These are phyloP conservation scores for Pseudognaphalium luteoalbum DNA, from an alignment of 129 eudicot genomes.

Conservation along the genomic window DNA sequence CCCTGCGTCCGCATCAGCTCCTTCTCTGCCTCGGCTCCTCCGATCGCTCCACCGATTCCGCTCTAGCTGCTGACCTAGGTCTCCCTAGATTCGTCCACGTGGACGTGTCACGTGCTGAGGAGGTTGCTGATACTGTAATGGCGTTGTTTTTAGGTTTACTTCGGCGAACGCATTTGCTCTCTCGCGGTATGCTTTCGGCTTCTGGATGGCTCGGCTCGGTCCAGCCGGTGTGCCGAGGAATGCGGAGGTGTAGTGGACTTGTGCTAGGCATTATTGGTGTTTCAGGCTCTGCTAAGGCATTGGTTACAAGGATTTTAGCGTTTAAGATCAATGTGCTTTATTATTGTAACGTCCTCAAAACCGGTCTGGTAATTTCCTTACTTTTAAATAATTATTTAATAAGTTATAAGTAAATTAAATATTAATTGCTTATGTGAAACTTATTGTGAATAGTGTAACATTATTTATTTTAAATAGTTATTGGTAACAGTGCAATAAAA, in stretches of 20 bases:
- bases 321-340: slow-evolving; percentile 92
- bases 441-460: no score
- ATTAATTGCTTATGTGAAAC: no score
- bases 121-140: slow-evolving; percentile 94
- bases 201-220: slow-evolving; percentile 96
- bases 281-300: slow-evolving; percentile 75
- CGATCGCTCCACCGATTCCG: slow-evolving; percentile 80
- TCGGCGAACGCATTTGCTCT: slow-evolving; percentile 78
- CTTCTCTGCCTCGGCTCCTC: slow-evolving; percentile 92
- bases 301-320: slow-evolving; percentile 92
- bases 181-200: slow-evolving; percentile 78
- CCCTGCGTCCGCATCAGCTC: slow-evolving; percentile 94
- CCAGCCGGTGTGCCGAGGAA: slow-evolving; percentile 95
- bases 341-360: no score
- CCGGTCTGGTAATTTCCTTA: no score
- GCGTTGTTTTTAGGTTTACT: slow-evolving; percentile 80
- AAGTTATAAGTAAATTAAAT: no score
- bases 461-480: no score
- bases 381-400: no score
- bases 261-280: slow-evolving; percentile 93
- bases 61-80: slow-evolving; percentile 85
- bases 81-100: slow-evolving; percentile 73
- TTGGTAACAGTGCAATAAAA: no score
- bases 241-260: slow-evolving; percentile 90
- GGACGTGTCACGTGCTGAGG: slow-evolving; percentile 91